Evolutionary conservation across 129 eudicot genomes (phyloP).

Genomic region (Escallonia herrerae): DNA sequence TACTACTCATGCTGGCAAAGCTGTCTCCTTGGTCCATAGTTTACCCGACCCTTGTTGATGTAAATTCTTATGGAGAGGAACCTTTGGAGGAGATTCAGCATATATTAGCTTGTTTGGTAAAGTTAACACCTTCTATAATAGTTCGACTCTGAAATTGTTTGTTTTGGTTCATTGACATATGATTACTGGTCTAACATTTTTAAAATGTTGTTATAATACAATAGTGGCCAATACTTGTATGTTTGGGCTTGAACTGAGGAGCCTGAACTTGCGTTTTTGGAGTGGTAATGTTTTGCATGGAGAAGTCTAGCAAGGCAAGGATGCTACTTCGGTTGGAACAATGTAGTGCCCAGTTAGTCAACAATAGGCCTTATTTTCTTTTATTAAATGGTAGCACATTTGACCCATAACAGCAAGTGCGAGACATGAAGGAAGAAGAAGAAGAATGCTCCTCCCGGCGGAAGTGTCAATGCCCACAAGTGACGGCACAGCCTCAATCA

Average conservation of each 20-base stretch:
- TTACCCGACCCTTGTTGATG: conserved; percentile 92
- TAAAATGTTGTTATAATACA: neutral
- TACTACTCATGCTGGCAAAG: conserved; percentile 85
- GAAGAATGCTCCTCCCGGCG: no score
- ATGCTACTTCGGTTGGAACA: neutral
- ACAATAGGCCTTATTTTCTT: no score
- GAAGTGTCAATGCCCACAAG: no score
- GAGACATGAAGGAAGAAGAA: no score
- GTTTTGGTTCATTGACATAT: neutral
- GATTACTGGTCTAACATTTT: neutral
- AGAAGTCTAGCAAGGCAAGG: neutral
- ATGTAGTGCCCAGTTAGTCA: neutral
- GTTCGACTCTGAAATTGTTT: neutral
- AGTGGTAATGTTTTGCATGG: no score
- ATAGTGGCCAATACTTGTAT: no score
- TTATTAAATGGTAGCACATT: no score
- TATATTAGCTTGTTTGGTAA: conserved; percentile 82
- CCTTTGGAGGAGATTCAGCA: conserved; percentile 85
- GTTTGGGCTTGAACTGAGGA: no score
- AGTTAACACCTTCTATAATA: conserved; percentile 1
- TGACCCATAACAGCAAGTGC: no score
- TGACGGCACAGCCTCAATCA: no score
- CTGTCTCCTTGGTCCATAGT: conserved; percentile 89
- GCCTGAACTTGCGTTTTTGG: no score
- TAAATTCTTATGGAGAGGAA: conserved; percentile 61